Conservation (phyloP, 495 filamentous ascomycete species). For the Penicillium verhagenii region DNA sequence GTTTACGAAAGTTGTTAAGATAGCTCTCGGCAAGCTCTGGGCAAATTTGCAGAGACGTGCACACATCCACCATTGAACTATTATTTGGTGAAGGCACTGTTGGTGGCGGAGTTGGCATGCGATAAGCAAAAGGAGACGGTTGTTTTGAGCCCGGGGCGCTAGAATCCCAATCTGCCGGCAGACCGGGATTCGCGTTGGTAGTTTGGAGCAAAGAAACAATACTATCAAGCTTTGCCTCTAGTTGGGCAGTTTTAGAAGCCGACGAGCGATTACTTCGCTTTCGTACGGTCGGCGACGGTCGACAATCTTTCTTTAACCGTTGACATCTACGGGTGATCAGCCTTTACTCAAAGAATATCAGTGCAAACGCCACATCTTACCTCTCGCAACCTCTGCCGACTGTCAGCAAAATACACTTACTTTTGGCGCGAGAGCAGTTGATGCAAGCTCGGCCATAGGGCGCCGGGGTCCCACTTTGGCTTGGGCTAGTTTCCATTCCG, state of each 20-base stretch:
- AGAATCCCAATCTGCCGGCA: slow-evolving; percentile 15
- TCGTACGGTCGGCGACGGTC: slow-evolving; percentile 31
- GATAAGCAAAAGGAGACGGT: background rate
- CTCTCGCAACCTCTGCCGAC: slow-evolving; percentile 46
- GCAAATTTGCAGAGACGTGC: slow-evolving; percentile 17
- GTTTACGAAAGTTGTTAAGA: slow-evolving; percentile 39
- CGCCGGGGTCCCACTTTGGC: slow-evolving; percentile 22
- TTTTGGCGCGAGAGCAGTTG: slow-evolving; percentile 56
- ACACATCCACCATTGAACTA: slow-evolving; percentile 9
- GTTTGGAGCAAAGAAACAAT: slow-evolving; percentile 47
- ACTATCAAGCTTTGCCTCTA: slow-evolving; percentile 53
- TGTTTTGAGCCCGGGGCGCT: background rate
- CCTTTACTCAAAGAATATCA: background rate
- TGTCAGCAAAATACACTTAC: slow-evolving; percentile 48
- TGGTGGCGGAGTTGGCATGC: slow-evolving; percentile 16
- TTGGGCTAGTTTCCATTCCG: slow-evolving; percentile 1
- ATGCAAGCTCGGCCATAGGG: slow-evolving; percentile 51
- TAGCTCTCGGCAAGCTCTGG: slow-evolving; percentile 37
- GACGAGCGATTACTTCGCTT: slow-evolving; percentile 30
- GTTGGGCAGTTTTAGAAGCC: slow-evolving; percentile 32
- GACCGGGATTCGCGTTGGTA: slow-evolving; percentile 12
- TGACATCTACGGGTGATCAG: slow-evolving; percentile 43
- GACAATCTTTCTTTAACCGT: slow-evolving; percentile 46
- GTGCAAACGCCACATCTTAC: slow-evolving; percentile 18
- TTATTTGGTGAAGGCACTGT: slow-evolving; percentile 1